phyloP scores from a whole-genome alignment of 2,329 filamentous ascomycete genomes.

The Dissoconium aciculare region DNA sequence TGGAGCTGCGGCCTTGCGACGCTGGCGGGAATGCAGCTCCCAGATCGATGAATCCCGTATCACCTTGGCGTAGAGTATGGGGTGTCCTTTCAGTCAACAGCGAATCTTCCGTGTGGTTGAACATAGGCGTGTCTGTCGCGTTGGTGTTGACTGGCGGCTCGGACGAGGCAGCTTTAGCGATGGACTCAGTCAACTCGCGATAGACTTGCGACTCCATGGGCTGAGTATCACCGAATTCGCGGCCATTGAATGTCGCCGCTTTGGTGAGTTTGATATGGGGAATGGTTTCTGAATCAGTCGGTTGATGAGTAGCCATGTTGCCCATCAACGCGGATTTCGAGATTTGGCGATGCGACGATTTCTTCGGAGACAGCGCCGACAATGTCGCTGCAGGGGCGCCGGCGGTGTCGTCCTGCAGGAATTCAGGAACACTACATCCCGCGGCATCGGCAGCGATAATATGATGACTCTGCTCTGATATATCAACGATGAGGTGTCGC shows the following conservation, averaged over 20 bases:
- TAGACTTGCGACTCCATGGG: constrained; percentile 33
- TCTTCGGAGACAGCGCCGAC: constrained; percentile 8
- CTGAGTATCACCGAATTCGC: constrained; percentile 31
- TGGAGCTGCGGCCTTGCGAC: constrained; percentile 7
- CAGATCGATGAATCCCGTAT: constrained; percentile 23
- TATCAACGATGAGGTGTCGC: constrained; percentile 2
- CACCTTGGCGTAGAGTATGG: constrained; percentile 15
- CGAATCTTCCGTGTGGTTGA: constrained; percentile 3
- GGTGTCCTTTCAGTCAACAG: constrained; percentile 4
- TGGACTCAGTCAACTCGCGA: constrained; percentile 27
- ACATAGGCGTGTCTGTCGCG: constrained; percentile 2
- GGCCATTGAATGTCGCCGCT: constrained; percentile 23
- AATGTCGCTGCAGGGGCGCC: constrained; percentile 5
- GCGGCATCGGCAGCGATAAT: neutral
- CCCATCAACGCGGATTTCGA: constrained; percentile 15
- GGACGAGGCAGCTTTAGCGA: no score
- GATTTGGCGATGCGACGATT: constrained; percentile 13
- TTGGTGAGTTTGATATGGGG: constrained; percentile 8
- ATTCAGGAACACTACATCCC: constrained; percentile 7
- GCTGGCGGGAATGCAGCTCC: constrained; percentile 5
- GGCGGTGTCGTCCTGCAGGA: constrained; percentile 9
- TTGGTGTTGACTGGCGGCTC: neutral
- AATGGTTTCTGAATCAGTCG: constrained; percentile 5
- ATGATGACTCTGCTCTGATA: constrained; percentile 2
- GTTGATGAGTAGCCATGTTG: constrained; percentile 9